Conservation (phyloP, 202 grass and related monocot species). For the Setaria viridis region DNA sequence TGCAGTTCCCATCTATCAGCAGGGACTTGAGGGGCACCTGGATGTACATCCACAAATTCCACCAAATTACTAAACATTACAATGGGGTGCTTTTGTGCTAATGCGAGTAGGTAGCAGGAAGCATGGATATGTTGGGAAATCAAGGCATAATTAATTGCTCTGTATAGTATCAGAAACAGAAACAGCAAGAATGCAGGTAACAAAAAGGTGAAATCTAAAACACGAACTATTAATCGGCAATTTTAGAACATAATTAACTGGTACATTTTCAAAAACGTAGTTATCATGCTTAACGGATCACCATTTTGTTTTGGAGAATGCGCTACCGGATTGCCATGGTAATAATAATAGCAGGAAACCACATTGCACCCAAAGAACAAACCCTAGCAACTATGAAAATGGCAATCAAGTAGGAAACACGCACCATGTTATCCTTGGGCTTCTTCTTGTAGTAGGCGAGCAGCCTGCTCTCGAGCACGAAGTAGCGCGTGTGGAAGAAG, state of each 20-base stretch:
- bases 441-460: constrained; percentile 98
- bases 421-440: constrained; percentile 85
- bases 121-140: not conserved
- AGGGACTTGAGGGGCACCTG: constrained; percentile 79
- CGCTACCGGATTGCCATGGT: not conserved
- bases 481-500: constrained; percentile 59
- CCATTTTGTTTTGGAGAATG: not conserved
- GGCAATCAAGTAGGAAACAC: not conserved
- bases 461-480: constrained; percentile 65
- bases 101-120: not conserved
- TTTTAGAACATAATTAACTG: not conserved
- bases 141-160: not conserved
- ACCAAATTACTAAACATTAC: not conserved
- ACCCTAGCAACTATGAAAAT: not conserved
- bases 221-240: not conserved
- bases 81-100: not conserved
- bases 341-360: not conserved
- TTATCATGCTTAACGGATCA: not conserved
- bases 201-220: not conserved
- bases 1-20: constrained; percentile 88
- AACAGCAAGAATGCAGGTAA: not conserved
- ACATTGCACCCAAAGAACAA: not conserved
- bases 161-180: not conserved
- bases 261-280: not conserved
- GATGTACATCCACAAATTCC: constrained; percentile 26